phyloP scores from a whole-genome alignment of 169 alveolate species.

The Cytauxzoon felis region DNA sequence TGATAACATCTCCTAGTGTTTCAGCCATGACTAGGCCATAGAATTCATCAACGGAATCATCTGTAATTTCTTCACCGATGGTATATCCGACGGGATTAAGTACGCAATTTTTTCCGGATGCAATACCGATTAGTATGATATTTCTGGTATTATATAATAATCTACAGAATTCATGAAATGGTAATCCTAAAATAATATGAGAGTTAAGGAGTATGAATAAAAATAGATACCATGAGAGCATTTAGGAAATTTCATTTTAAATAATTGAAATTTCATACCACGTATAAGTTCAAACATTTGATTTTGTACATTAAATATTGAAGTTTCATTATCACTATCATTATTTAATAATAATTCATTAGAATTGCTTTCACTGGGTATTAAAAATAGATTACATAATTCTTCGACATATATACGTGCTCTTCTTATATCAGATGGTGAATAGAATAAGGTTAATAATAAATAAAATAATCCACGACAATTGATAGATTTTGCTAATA shows the following conservation, averaged over 20 bases:
- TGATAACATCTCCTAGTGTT: conserved; percentile 59
- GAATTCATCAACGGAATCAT: conserved; percentile 30
- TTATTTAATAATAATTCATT: neutral
- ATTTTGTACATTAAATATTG: conserved; percentile 18
- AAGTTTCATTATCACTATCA: conserved; percentile 1
- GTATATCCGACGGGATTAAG: conserved; percentile 65
- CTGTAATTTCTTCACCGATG: conserved; percentile 63
- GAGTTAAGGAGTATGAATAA: too few species aligned
- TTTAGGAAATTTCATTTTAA: conserved; percentile 31
- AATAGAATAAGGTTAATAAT: conserved; percentile 63
- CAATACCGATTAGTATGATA: conserved; percentile 71
- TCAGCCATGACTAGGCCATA: conserved; percentile 68
- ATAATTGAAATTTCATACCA: conserved; percentile 58
- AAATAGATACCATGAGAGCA: conserved; percentile 34
- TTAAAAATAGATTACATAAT: conserved; percentile 43
- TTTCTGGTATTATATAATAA: conserved; percentile 61
- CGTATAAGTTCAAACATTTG: conserved; percentile 45
- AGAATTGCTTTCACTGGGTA: conserved; percentile 6
- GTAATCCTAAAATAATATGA: conserved; percentile 27
- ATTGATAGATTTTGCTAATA: conserved; percentile 62
- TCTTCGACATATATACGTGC: conserved; percentile 60
- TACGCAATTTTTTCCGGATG: conserved; percentile 58
- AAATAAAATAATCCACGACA: conserved; percentile 73
- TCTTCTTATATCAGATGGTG: conserved; percentile 65
- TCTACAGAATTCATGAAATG: conserved; percentile 60